Conservation (phyloP, 2,329 filamentous ascomycete genomes). For the Sordariomycetes sp. region DNA sequence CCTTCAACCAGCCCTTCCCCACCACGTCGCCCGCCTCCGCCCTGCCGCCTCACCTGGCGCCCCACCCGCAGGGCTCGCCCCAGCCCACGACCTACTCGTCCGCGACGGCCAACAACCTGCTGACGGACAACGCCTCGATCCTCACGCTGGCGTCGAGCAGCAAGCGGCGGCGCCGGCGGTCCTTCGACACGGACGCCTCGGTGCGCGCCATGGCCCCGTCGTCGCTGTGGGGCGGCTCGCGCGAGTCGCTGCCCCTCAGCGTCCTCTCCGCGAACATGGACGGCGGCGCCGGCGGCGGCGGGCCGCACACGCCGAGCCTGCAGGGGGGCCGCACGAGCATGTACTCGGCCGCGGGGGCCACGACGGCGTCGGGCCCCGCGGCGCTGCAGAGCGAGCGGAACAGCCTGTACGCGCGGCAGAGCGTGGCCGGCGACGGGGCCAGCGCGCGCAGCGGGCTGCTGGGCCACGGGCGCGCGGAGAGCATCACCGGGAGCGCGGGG, state of each 20-base stretch:
- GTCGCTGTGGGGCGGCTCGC: conserved; percentile 71
- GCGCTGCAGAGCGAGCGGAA: conserved; percentile 65
- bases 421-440: conserved; percentile 51
- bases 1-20: conserved; percentile 57
- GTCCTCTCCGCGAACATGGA: conserved; percentile 65
- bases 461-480: conserved; percentile 72
- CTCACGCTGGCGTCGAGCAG: conserved; percentile 75
- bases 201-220: conserved; percentile 76
- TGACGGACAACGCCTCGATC: conserved; percentile 80
- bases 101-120: conserved; percentile 72
- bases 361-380: conserved; percentile 37
- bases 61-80: conserved; percentile 14
- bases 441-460: conserved; percentile 70
- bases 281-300: conserved; percentile 9
- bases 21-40: conserved; percentile 56
- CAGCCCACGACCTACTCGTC: conserved; percentile 63
- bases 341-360: conserved; percentile 53
- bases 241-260: conserved; percentile 69
- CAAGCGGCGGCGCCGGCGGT: conserved; percentile 65
- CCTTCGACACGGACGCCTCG: conserved; percentile 77
- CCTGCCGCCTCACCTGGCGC: conserved; percentile 59
- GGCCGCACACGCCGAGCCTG: conserved; percentile 34
- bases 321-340: conserved; percentile 66
- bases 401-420: conserved; percentile 63
- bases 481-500: conserved; percentile 59